A percentile compares a stretch with the other conserved stretches of the same genome.
Conservation (phyloP, 208 protist species). For the Phytomonas serpens region DNA sequence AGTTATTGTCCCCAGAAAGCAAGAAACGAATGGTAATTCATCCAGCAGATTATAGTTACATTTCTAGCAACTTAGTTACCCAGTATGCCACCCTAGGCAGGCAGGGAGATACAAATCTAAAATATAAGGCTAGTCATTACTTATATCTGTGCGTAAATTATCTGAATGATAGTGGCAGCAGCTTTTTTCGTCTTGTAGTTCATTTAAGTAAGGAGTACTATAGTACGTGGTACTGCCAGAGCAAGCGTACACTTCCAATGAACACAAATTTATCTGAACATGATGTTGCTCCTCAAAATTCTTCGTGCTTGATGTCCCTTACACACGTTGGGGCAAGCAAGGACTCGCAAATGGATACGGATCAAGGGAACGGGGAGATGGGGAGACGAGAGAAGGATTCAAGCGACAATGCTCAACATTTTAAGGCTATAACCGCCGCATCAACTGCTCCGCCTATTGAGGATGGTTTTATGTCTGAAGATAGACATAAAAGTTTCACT, state of each 20-base stretch:
- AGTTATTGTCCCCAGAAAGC: conserved; percentile 53
- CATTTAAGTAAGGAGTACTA: conserved; percentile 27
- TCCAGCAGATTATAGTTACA: conserved; percentile 52
- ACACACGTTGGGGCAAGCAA: not conserved
- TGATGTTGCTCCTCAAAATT: not conserved
- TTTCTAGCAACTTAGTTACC: not conserved
- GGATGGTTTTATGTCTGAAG: not conserved
- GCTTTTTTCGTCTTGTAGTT: conserved; percentile 56
- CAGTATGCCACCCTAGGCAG: not conserved
- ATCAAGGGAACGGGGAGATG: not conserved
- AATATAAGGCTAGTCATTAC: not conserved
- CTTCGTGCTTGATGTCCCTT: not conserved
- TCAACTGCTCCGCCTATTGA: not conserved
- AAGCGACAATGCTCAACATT: not conserved
- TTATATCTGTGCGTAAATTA: conserved; percentile 75
- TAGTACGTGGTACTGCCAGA: conserved; percentile 24
- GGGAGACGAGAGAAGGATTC: not conserved
- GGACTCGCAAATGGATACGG: not conserved
- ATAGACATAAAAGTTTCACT: not conserved
- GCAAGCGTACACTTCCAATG: not conserved
- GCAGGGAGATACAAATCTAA: not conserved
- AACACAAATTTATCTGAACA: not conserved
- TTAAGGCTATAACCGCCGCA: not conserved
- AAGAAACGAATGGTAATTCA: conserved; percentile 66
- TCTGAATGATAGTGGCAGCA: conserved; percentile 57